Base-by-base conservation (phyloP, 2,329 filamentous ascomycete species). In the Bisporella sp. region DNA sequence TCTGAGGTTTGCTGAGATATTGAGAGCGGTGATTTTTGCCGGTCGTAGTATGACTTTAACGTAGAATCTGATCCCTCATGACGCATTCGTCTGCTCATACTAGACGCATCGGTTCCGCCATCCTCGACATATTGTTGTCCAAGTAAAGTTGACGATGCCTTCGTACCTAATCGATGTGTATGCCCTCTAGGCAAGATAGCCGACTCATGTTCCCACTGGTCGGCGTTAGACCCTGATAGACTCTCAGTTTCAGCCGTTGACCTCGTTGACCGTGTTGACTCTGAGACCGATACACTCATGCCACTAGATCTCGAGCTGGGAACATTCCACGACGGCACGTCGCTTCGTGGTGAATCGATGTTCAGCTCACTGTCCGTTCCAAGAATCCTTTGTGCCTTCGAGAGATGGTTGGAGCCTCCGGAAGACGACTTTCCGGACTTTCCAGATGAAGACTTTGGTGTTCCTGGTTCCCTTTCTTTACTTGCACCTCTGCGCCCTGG, bases 11-110 rank as follows among this genome's bases (percentile, higher is more conserved):
- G 69, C 53, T 72, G 69, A 41, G 69, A 70, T 33, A 70, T 64
- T 6, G 64, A 57, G 11, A 69, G 61, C 13, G 68, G 66, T 4
- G 67, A 67, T 48, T 68, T 70, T 46, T 70, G 66, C 21, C 69
- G 65, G 54, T 70, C 72, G 54, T 74, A 75, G 52, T 71, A 70
- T 41, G 73, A 74, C 53, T 67, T 69, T 8, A 75, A 58, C 4
- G 72, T 71, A 1, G 72, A 71, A 7, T 69, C 68, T 7, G 73
- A 75, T 31, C 68, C 66, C 45, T 69, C 64, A 40, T 60, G 55
- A 46, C 61, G 62, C 43, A 71, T 41, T 7, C 55, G 51, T 9
- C 51, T 46, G 59, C 65, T 66, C 29, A 67, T 48, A 53, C 66
- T 69, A 29, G 68, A 68, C 13, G 52, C 46, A 44, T 59, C 49